These are phyloP conservation scores for Gyrodon lividus DNA, from an alignment of 768 basidiomycete genomes.

Conservation along the genomic window DNA sequence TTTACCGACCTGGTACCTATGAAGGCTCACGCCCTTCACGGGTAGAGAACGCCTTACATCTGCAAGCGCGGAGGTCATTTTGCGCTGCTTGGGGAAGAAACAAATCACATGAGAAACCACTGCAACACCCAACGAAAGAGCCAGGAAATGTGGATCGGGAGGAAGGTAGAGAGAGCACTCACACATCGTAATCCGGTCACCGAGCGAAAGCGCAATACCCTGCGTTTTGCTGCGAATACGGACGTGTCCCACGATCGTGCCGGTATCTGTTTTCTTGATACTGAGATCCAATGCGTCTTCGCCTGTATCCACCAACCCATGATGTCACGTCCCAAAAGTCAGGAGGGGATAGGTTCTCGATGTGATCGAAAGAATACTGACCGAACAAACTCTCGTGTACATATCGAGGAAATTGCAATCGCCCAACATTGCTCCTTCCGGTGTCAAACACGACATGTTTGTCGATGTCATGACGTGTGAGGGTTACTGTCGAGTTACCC, in stretches of 20 bases:
- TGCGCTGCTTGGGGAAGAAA: background rate
- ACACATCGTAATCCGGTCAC: slow-evolving; percentile 81
- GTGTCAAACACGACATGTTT: slow-evolving; percentile 97
- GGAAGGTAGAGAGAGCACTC: slow-evolving; percentile 15
- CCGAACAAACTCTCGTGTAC: slow-evolving; percentile 95
- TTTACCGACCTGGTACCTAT: too few species aligned
- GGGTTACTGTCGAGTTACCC: slow-evolving; percentile 55
- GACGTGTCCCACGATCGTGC: slow-evolving; percentile 87
- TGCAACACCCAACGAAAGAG: too few species aligned
- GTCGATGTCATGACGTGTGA: slow-evolving; percentile 94
- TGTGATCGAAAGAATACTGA: slow-evolving; percentile 35
- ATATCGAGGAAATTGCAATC: slow-evolving; percentile 98
- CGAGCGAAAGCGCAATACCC: slow-evolving; percentile 91
- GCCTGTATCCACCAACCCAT: slow-evolving; percentile 42
- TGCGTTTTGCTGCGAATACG: slow-evolving; percentile 97
- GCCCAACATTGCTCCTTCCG: slow-evolving; percentile 81
- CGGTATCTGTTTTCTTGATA: slow-evolving; percentile 81
- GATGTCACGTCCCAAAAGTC: background rate
- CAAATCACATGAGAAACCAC: background rate
- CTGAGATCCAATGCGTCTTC: slow-evolving; percentile 95
- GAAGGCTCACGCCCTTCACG: too few species aligned
- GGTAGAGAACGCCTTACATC: too few species aligned
- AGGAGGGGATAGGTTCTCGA: too few species aligned
- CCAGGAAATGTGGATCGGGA: too few species aligned
- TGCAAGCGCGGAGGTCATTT: too few species aligned